Base-by-base conservation (phyloP, 306 rosid species). In the Rosa persica region DNA sequence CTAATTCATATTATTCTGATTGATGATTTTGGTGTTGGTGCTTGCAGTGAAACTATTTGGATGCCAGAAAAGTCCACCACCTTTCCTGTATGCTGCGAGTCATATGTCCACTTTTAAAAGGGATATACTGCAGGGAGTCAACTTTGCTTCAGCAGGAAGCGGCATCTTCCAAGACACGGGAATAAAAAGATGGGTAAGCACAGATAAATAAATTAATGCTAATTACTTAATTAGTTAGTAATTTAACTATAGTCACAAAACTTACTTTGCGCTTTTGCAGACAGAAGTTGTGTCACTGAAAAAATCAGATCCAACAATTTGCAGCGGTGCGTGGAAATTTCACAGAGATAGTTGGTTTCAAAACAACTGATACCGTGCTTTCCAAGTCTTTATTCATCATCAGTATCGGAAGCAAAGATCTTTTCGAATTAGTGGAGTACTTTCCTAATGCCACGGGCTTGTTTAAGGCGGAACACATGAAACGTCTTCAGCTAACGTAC, bases 61-160 rank as follows among this genome's bases (percentile, higher is more conserved):
- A 36, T 74, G 72, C 69, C 0, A 39, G 62, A 48, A 42, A 81
- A 87, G 93, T 79, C 93, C 93, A 46, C 83, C 84, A 25, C 83
- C 93, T 58, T 89, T 80, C 78, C 62, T 83, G 81, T 65, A 67
- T 57, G 38, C 74, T 65, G 38, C 60, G 39, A 52, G 57, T 30
- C 72, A 20, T 19, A 44, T 10, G 3, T 10, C 44, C 69, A 81
- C 61, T 36, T 87, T 80, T 55, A 78, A 81, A 62, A 75, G 40
- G 54, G 76, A 66, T 43, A 76, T 87, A 43, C 73, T 83, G 10
- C 40, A 1, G 11, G 93, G 90, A 3, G 84, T 70, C 0, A 89
- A 89, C 80, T 89, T 89, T 83, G 93, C 88, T 4, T 89, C 89
- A 12, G 88, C 9, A 1, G 91, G 91, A 2, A 58, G 87, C 69